Evolutionary conservation across 345 rosid genomes (phyloP).

Genomic region (Lepidium didymum): DNA sequence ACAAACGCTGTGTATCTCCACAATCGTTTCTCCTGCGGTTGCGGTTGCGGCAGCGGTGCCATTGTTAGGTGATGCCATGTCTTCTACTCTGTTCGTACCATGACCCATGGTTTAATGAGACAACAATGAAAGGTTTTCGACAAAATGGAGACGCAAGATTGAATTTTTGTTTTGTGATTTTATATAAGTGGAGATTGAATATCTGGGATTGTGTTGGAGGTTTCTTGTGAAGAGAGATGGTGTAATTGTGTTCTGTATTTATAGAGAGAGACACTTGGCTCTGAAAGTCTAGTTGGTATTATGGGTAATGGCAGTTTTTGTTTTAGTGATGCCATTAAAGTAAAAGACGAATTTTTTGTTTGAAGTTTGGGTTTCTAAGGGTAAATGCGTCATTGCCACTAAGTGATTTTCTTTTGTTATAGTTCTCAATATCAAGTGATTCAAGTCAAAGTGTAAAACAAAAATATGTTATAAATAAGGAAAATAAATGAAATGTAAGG

Average conservation of each 20-base stretch:
- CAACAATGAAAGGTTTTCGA: neutral
- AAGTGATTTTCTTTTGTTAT: neutral
- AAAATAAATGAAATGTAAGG: neutral
- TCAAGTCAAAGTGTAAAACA: neutral
- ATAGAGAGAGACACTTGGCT: conserved; percentile 15
- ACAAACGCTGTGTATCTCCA: conserved; percentile 65
- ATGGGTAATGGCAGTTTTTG: conserved; percentile 23
- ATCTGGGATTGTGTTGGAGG: neutral
- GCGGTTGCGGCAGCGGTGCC: conserved; percentile 6
- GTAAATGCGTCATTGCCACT: conserved; percentile 16
- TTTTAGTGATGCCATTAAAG: neutral
- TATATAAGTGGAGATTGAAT: neutral
- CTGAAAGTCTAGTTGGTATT: conserved; percentile 19
- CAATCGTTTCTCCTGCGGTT: conserved; percentile 13
- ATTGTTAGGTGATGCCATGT: conserved; percentile 29
- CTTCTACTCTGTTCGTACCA: conserved; percentile 30
- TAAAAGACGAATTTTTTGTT: neutral
- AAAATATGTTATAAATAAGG: too few relatives aligned
- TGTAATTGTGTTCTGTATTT: conserved; percentile 13
- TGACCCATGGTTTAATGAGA: conserved; percentile 22
- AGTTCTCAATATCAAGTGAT: neutral
- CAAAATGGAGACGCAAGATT: neutral
- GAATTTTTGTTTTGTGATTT: neutral
- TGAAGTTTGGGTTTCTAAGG: neutral
- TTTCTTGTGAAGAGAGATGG: conserved; percentile 14